phyloP scores from a whole-genome alignment of 2,329 filamentous ascomycete genomes.

The Plectosphaerella plurivora region DNA sequence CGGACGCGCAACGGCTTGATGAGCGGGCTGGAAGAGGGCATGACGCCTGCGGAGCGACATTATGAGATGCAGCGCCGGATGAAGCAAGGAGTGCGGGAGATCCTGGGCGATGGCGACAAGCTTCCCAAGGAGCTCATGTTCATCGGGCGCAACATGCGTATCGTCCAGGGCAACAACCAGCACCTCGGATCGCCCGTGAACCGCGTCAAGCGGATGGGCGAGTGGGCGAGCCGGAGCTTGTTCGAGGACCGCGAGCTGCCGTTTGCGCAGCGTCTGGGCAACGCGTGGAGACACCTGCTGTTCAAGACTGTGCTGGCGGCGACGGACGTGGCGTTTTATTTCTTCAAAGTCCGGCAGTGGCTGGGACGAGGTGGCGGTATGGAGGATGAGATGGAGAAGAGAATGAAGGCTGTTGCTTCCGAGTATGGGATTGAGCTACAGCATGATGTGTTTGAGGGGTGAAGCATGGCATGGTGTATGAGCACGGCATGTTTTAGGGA shows the following conservation, averaged over 20 bases:
- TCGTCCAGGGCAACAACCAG: slow-evolving; percentile 91
- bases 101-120: slow-evolving; percentile 80
- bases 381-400: slow-evolving; percentile 88
- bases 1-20: slow-evolving; percentile 62
- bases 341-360: slow-evolving; percentile 71
- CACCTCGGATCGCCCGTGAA: slow-evolving; percentile 87
- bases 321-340: slow-evolving; percentile 80
- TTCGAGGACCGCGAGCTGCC: slow-evolving; percentile 67
- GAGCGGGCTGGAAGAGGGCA: slow-evolving; percentile 52
- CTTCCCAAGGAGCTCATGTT: slow-evolving; percentile 91
- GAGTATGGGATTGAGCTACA: slow-evolving; percentile 90
- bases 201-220: slow-evolving; percentile 86
- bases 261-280: slow-evolving; percentile 56
- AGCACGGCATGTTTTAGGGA: too few species aligned
- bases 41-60: slow-evolving; percentile 65
- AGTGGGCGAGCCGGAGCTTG: slow-evolving; percentile 83
- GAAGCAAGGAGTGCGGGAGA: slow-evolving; percentile 61
- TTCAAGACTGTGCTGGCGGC: slow-evolving; percentile 73
- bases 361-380: slow-evolving; percentile 76
- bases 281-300: slow-evolving; percentile 73
- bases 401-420: slow-evolving; percentile 83
- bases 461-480: neutral
- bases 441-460: slow-evolving; percentile 85
- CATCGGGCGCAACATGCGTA: slow-evolving; percentile 85
- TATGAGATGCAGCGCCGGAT: slow-evolving; percentile 87